Evolutionary conservation across 106 monocot species (phyloP).

Genomic region (Platanthera guangdongensis): DNA sequence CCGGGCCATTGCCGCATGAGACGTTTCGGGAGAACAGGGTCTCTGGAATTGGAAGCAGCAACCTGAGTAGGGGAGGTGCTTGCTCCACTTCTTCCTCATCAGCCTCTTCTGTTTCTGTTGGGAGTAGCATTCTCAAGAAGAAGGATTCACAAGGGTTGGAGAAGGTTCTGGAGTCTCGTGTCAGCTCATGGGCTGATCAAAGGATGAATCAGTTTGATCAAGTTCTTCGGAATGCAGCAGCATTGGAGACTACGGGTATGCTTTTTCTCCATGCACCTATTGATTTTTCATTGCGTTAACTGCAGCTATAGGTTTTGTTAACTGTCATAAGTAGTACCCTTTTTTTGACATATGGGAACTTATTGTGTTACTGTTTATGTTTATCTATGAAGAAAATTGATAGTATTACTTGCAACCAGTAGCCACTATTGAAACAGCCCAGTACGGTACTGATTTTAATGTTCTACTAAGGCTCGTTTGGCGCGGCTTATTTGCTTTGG

Average conservation of each 20-base stretch:
- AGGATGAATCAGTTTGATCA: constrained; percentile 10
- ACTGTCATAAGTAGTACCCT: neutral
- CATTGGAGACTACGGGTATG: constrained; percentile 4
- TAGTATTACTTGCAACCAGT: neutral
- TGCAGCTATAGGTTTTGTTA: neutral
- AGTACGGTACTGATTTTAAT: neutral
- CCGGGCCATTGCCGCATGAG: constrained; percentile 87
- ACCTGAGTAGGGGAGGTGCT: constrained; percentile 23
- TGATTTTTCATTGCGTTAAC: neutral
- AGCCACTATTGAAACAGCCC: neutral
- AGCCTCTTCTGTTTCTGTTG: constrained; percentile 1
- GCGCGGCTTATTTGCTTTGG: too few species aligned
- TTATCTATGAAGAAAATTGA: neutral
- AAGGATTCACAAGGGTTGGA: constrained; percentile 26
- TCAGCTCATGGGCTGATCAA: constrained; percentile 21
- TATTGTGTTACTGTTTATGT: neutral
- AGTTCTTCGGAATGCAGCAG: neutral
- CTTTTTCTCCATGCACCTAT: neutral
- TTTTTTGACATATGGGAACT: neutral
- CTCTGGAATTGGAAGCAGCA: constrained; percentile 56
- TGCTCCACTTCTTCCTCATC: constrained; percentile 38
- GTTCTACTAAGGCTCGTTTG: neutral
- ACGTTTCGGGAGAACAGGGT: constrained; percentile 32
- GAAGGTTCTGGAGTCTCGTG: constrained; percentile 30
- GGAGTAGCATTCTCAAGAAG: constrained; percentile 49